Evolutionary conservation across 148 eudicot species (phyloP), one percentile per base, ranked within the genome.

Genomic region (Chenopodium suecicum): DNA sequence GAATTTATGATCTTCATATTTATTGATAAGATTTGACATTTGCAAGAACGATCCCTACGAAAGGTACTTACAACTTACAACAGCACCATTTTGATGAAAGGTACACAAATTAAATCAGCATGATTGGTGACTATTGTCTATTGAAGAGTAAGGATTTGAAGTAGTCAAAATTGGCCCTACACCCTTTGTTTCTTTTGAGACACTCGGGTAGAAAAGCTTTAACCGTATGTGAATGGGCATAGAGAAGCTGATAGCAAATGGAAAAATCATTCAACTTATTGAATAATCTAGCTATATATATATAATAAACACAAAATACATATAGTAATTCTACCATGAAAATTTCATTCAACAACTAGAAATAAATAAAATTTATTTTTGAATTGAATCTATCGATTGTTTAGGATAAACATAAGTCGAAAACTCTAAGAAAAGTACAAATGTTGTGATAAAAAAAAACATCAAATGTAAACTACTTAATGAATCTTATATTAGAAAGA

Each of bases 41-140:
- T 1, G 1, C 2, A 69, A 14, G 32, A 69, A 31, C 31, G 17
- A 69, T 69, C 41, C 44, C 22, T 31, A 16, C 17, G 72, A 69
- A 68, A 68, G 44, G 72, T 68, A 66, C 32, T 66, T 66, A 9
- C 70, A 66, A 68, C 72, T 68, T 68, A 32, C 72, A 68, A 68
- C 72, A 5, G 20, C 44, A 68, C 72, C 72, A 32, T 29, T 31
- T 3, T 31, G 44, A 32, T 32, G 19, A 23, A 64, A 64, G 72
- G 20, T 6, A 68, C 71, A 68, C 12, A 11, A 29, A 68, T 31
- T 68, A 68, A 41, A 41, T 41, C 6, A 29, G 31, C 31, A 13
- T 68, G 44, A 68, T 68, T 31, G 17, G 22, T 29, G 44, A 68
- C 41, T 68, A 68, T 16, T n/a, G 29, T 27, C 29, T 27, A 67